Base-by-base conservation (phyloP, 1,139 yeast species). In the Debaryomyces coudertii region DNA sequence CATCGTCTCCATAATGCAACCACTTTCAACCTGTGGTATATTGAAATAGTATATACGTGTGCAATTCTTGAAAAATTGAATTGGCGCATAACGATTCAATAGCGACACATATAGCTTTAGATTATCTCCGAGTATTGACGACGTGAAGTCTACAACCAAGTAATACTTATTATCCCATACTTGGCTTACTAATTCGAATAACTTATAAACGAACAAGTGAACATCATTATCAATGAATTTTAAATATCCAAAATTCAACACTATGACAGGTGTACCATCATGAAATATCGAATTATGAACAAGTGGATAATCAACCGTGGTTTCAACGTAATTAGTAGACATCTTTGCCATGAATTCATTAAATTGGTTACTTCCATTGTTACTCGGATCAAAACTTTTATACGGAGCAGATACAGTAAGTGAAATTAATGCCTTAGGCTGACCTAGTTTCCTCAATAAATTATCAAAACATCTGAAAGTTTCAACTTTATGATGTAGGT, bases 261-360 rank as follows among this genome's bases (percentile, higher is more conserved):
- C 82, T 20, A 88, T 68, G 20, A 83, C 74, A 0, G 95, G 95
- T 0, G 81, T 68, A 6, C 96, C 96, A 60, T 88, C 95, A 39
- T 77, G 71, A 44, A 85, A 80, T 15, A 86, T 79, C 0, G 87
- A 79, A 52, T 81, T 89, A 46, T 79, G 83, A 7, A 87, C 76
- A 34, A 85, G 71, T 0, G 79, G 73, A 15, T 67, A 65, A 20
- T 78, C 77, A 22, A 69, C 60, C 2, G 71, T 58, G 4, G 69
- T 63, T 8, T 78, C 80, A 28, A 78, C 66, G 51, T 83, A 83
- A 44, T 77, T 76, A 43, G 79, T 69, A 0, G 89, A 73, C 69
- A 84, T 79, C 50, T 83, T 82, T 22, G 83, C 77, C 90, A 89
- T 85, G 54, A 87, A 87, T 47, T 88, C 96, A 54, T 80, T 82